phyloP scores from a whole-genome alignment of 78 protist species.

The Dictyostelium purpureum region DNA sequence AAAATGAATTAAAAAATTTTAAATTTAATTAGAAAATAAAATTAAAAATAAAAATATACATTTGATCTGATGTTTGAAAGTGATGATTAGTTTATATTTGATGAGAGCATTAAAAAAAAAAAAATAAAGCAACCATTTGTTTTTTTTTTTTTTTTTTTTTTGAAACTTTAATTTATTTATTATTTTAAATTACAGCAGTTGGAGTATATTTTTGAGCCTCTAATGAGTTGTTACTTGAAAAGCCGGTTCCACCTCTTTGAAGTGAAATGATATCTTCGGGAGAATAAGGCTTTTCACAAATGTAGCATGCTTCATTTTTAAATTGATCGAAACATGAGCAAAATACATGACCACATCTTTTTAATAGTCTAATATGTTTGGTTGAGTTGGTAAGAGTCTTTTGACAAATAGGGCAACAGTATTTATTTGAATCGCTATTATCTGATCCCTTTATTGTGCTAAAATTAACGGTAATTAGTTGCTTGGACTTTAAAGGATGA shows the following conservation, averaged over 20 bases:
- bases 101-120: not conserved
- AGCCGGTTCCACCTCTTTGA: slow-evolving; percentile 30
- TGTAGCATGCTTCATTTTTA: not conserved
- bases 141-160: not conserved
- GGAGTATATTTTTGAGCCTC: slow-evolving; percentile 27
- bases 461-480: slow-evolving; percentile 45
- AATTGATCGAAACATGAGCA: slow-evolving; percentile 13
- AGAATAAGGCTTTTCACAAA: slow-evolving; percentile 22
- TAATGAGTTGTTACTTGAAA: not conserved
- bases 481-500: slow-evolving; percentile 15
- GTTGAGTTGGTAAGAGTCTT: slow-evolving; percentile 22
- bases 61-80: not conserved
- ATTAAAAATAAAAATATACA: not conserved
- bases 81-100: not conserved
- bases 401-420: slow-evolving; percentile 53
- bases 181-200: slow-evolving; percentile 41
- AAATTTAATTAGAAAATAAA: not conserved
- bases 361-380: not conserved
- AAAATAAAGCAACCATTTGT: not conserved
- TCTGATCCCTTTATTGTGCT: not conserved
- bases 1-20: no score
- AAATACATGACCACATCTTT: slow-evolving; percentile 73
- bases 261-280: not conserved
- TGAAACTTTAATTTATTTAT: not conserved
- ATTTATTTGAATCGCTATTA: not conserved